Base-by-base conservation (phyloP, 768 basidiomycete species). In the Boletellus ananas region DNA sequence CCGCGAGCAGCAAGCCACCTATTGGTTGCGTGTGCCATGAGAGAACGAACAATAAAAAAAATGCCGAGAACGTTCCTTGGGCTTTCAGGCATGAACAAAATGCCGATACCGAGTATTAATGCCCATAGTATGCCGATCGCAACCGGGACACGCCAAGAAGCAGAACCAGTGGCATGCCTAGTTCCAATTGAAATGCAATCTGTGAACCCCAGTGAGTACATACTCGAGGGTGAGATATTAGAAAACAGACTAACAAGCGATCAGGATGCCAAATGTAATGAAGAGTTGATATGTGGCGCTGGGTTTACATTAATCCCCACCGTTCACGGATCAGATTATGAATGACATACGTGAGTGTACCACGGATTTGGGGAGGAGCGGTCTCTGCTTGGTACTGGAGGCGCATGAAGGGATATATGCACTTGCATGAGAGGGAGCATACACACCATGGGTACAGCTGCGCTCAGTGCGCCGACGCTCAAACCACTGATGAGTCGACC, bases 141-240 rank as follows among this genome's bases (percentile, higher is more conserved):
- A 31, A 85, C 74, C 34, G 84, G 74, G 13, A 74, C 77, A 36
- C 80, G 78, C 85, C 85, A 87, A 8, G 79, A 80, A 6, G 71
- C 73, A 12, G 76, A 72, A 34, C 70, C 74, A 14, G 65, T 6
- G 25, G 80, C 60, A 23, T 69, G 17, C 47, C 83, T 77, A 0
- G 87, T 78, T n/a, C 80, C 87, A 54, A 87, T 80, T n/a, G 77
- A 78, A 45, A 88, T 81, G 55, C 77, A 80, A 62, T 86, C 79
- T 80, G 43, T 8, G 25, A 21, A 45, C 37, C 11, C 7, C 2
- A 14, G 17, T 50, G 29, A 46, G 39, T 17, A 40, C 13, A 39
- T 14, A 34, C 45, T 29, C 14, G 17, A 34, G 23, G 23, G 23
- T 23, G 6, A 23, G 23, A 17, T 23, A 23, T 18, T 12, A 33